Base-by-base conservation (phyloP, 177 flowering plant species). In the Tripterygium wilfordii region DNA sequence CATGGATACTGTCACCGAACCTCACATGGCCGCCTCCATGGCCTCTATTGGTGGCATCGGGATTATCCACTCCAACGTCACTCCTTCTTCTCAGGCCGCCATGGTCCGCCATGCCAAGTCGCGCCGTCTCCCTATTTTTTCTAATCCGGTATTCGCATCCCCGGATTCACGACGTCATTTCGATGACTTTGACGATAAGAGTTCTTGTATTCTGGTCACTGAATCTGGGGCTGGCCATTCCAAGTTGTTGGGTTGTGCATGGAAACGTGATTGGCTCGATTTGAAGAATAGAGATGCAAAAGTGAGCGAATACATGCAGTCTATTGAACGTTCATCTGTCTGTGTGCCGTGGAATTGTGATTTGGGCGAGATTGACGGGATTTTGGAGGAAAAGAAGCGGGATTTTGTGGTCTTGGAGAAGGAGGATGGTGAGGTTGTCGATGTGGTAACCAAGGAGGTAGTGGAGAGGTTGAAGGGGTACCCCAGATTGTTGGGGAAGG, bases 1-100 rank as follows among this genome's bases (percentile, higher is more conserved):
- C 0, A 88, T 88, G 96, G 98, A 92, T 68, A 86, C 96, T 9
- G 96, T 88, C 21, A 80, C 96, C 0, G 96, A 92, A 45, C 58
- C 95, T 8, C 49, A 72, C 52, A 88, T 91, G 96, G 96, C 96
- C 21, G 75, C 82, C 7, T 68, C 94, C 48, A 86, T 92, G 94
- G 96, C 96, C 4, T 61, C 86, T n/a, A 71, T 88, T 5, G 98
- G 98, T 1, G 96, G 92, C 18, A 69, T 88, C 25, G 95, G 83
- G 13, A 73, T 83, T 17, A 40, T 87, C 32, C 98, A 90, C 61
- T 81, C 73, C 58, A 87, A 83, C 61, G 67, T 64, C 60, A 8
- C 69, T 19, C 27, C 82, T 1, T 35, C 63, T 5, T 57, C 65
- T 0, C 69, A 92, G 51, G 90, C 88, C 2, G 36, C 69, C 2